Evolutionary conservation across 805 yeast genomes (phyloP).

Genomic region (Nakazawaea ernobii): DNA sequence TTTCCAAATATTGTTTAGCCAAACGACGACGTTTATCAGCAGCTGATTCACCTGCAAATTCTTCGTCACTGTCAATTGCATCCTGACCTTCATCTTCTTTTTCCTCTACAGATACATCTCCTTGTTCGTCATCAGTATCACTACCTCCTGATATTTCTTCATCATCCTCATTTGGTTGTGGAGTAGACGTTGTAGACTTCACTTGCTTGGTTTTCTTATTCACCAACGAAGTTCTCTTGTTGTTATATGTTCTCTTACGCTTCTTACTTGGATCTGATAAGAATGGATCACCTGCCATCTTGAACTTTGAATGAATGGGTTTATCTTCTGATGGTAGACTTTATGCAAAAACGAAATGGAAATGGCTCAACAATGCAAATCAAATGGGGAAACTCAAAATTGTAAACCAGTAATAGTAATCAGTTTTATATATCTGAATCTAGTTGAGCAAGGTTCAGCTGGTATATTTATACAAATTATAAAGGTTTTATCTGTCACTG

Average conservation of each 20-base stretch:
- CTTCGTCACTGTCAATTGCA: conserved; percentile 63
- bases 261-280: conserved; percentile 55
- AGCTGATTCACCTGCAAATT: conserved; percentile 68
- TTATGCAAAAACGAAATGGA: no score
- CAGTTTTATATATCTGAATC: no score
- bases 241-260: conserved; percentile 32
- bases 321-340: no score
- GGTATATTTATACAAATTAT: no score
- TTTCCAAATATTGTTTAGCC: conserved; percentile 87
- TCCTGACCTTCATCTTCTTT: conserved; percentile 26
- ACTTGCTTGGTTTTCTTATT: conserved; percentile 16
- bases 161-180: conserved; percentile 30
- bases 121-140: conserved; percentile 44
- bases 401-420: no score
- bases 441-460: no score
- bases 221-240: conserved; percentile 13
- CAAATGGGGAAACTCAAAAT: no score
- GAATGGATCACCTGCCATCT: conserved; percentile 56
- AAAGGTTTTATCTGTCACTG: no score
- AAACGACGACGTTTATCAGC: conserved; percentile 92
- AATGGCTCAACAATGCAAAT: no score
- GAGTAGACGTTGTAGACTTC: conserved; percentile 12
- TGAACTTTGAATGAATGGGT: background rate
- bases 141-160: conserved; percentile 50
- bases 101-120: conserved; percentile 28